Evolutionary conservation across 192 early-diverging fungal species (phyloP).

Genomic region (Coemansia reversa): DNA sequence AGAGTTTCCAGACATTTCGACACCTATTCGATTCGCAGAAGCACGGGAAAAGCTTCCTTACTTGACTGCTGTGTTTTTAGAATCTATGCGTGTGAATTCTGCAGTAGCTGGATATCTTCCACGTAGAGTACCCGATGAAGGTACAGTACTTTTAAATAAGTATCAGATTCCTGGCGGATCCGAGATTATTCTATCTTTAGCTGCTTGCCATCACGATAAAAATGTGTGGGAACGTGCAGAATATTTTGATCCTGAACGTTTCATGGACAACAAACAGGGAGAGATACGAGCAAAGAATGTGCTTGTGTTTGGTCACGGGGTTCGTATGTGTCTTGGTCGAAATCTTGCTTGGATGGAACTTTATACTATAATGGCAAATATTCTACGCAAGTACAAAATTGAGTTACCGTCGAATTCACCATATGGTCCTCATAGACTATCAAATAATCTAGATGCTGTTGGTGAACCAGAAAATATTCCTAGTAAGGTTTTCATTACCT

Average conservation of each 20-base stretch:
- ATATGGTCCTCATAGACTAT: constrained; percentile 20
- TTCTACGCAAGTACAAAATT: constrained; percentile 38
- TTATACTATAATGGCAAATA: constrained; percentile 42
- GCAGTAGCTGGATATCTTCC: constrained; percentile 27
- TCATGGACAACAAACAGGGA: constrained; percentile 25
- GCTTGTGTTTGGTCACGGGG: constrained; percentile 36
- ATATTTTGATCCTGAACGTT: constrained; percentile 36
- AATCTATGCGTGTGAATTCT: constrained; percentile 44
- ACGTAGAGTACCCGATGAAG: constrained; percentile 21
- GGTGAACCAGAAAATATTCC: constrained; percentile 18
- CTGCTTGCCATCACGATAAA: constrained; percentile 32
- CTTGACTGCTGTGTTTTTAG: constrained; percentile 43
- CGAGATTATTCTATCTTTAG: constrained; percentile 24
- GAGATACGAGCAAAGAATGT: constrained; percentile 13
- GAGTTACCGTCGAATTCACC: constrained; percentile 14
- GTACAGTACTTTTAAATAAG: constrained; percentile 4
- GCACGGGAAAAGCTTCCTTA: constrained; percentile 22
- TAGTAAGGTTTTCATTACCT: constrained; percentile 17
- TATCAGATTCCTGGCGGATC: constrained; percentile 21
- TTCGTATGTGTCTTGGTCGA: constrained; percentile 44
- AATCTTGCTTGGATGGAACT: constrained; percentile 42
- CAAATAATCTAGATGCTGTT: neutral
- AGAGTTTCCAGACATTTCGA: constrained; percentile 23
- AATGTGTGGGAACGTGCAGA: constrained; percentile 19
- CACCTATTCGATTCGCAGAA: constrained; percentile 24